Base-by-base conservation (phyloP, 176 grass and related monocot species). In the Stipa capillata region DNA sequence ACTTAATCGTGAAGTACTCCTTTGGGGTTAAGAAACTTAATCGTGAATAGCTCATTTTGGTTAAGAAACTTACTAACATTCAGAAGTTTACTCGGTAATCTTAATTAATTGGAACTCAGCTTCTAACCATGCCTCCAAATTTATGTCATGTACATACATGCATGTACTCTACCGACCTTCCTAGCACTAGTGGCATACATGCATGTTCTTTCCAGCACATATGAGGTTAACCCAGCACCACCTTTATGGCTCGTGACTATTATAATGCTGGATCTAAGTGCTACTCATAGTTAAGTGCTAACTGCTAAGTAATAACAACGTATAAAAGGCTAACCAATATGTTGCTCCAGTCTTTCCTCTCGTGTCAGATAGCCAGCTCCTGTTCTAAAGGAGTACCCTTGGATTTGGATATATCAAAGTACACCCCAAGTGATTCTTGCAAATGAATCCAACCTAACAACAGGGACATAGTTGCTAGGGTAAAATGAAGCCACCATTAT, bases 161-260 rank as follows among this genome's bases (percentile, higher is more conserved):
- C 57, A 33, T 13, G 5, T 23, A 27, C 21, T 0, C 0, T 44
- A 6, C 44, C 13, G 27, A 69, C 65, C 65, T 44, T 44, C 39
- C 65, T 25, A 40, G 65, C 23, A 13, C 65, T 8, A 17, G 23
- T 39, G 44, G 39, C 65, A 23, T 68, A 44, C 8, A 6, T 25
- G 23, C 65, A 68, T 68, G 65, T 68, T 68, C 65, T 68, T 68
- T 68, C 65, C 65, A 68, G 65, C 65, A 44, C 65, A 44, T 15
- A 28, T 69, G 65, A 69, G 17, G 65, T 44, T 69, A 69, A 39
- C 23, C 27, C 13, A 37, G 37, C 27, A 17, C 57, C 28, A 32
- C 25, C 28, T 60, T n/a, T n/a, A n/a, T n/a, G n/a, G n/a, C n/a
- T n/a, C n/a, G n/a, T n/a, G n/a, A n/a, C n/a, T n/a, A n/a, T n/a